Evolutionary conservation across 2,329 filamentous ascomycete species (phyloP).

Genomic region (Sporothrix globosa): DNA sequence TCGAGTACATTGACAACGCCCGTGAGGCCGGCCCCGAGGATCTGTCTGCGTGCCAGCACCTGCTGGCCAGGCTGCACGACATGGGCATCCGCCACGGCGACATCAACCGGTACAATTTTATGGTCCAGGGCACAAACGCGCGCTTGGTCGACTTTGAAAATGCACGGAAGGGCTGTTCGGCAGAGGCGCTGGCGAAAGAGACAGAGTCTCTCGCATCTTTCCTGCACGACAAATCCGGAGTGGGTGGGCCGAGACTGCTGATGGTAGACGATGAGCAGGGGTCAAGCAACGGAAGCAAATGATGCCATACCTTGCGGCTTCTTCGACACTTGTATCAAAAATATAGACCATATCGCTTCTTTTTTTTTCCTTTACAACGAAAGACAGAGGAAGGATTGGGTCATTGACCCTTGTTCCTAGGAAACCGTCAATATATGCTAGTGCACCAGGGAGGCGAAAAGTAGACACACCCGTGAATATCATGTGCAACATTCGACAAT

Average conservation of each 20-base stretch:
- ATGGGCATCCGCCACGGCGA: constrained; percentile 46
- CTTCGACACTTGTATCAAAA: too few species aligned
- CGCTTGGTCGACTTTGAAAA: constrained; percentile 45
- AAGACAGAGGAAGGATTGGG: too few species aligned
- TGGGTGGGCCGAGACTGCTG: not conserved
- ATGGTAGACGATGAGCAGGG: not conserved
- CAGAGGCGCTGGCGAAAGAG: not conserved
- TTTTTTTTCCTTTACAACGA: too few species aligned
- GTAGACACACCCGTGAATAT: too few species aligned
- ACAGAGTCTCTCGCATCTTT: not conserved
- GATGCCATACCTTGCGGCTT: too few species aligned
- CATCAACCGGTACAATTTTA: constrained; percentile 47
- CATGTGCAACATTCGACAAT: too few species aligned
- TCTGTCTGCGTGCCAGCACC: constrained; percentile 39
- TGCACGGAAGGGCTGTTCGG: not conserved
- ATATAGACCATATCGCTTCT: too few species aligned
- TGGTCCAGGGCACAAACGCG: constrained; percentile 38
- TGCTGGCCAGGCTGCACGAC: constrained; percentile 42
- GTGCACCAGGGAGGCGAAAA: too few species aligned
- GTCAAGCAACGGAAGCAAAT: too few species aligned
- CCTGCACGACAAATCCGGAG: not conserved
- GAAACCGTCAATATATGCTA: too few species aligned
- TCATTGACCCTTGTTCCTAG: too few species aligned
- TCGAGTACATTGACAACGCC: constrained; percentile 41
- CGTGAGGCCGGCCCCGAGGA: constrained; percentile 41